Percentiles rank a stretch among this genome's conserved stretches.
Evolutionary conservation across 2,329 filamentous ascomycete species (phyloP).

Genomic region (Phoma sp.): DNA sequence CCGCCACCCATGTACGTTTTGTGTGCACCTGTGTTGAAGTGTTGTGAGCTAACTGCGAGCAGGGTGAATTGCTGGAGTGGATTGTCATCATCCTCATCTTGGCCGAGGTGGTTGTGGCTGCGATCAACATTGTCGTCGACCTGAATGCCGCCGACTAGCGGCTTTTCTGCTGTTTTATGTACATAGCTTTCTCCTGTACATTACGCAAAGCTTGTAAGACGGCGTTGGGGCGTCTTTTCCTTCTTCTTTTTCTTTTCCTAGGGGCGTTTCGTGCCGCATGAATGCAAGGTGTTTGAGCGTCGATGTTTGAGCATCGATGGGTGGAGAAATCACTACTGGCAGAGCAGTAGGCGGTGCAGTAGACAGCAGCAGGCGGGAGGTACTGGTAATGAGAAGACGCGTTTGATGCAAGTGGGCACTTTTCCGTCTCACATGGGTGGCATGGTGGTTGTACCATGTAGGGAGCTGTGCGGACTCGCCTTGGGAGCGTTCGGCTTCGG

Average conservation of each 20-base stretch:
- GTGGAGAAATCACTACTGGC: not conserved
- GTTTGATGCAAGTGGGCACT: not conserved
- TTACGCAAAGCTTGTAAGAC: not conserved
- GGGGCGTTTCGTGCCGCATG: not conserved
- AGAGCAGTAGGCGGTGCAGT: not conserved
- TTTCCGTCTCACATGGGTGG: not conserved
- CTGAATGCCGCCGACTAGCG: constrained; percentile 72
- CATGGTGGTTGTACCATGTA: too few relatives aligned
- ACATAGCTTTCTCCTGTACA: constrained; percentile 20
- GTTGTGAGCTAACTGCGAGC: constrained; percentile 12
- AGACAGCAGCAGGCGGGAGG: not conserved
- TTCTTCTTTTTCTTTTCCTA: too few relatives aligned
- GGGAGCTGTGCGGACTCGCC: too few relatives aligned
- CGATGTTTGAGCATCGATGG: constrained; percentile 13
- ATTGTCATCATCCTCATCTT: constrained; percentile 92
- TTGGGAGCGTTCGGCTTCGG: too few relatives aligned
- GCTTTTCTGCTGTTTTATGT: constrained; percentile 7
- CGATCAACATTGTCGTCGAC: constrained; percentile 94
- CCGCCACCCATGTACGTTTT: constrained; percentile 67
- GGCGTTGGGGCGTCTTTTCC: not conserved
- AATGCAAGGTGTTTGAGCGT: constrained; percentile 17
- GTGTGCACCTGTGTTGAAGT: too few relatives aligned
- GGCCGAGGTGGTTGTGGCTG: constrained; percentile 90
- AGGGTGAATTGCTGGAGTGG: constrained; percentile 59
- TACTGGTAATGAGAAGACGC: constrained; percentile 3